phyloP scores from a whole-genome alignment of 2,329 filamentous ascomycete species.

The Rhinocladiella similis region DNA sequence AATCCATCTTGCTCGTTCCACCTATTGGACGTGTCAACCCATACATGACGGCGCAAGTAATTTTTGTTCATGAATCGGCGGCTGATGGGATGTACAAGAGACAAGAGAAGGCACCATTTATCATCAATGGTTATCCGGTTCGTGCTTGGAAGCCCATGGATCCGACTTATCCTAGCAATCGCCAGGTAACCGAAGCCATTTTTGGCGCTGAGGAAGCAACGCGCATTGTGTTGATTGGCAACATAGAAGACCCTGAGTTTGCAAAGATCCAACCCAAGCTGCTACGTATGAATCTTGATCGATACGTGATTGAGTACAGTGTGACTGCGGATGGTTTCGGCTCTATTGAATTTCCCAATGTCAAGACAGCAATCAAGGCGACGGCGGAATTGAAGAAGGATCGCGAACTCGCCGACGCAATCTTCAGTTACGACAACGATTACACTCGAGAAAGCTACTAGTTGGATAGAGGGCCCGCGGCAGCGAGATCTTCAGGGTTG shows the following conservation, averaged over 20 bases:
- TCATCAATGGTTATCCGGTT: conserved; percentile 20
- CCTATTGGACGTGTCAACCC: conserved; percentile 22
- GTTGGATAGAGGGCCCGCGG: not conserved
- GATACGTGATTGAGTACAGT: conserved; percentile 21
- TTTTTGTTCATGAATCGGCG: conserved; percentile 22
- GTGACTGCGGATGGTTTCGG: conserved; percentile 18
- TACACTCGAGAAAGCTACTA: conserved; percentile 12
- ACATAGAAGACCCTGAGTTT: conserved; percentile 10
- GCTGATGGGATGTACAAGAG: conserved; percentile 22
- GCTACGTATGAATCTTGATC: conserved; percentile 3
- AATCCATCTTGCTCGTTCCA: conserved; percentile 26
- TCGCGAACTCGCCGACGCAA: not conserved
- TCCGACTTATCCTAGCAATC: conserved; percentile 27
- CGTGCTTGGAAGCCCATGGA: conserved; percentile 27
- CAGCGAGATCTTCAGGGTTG: not conserved
- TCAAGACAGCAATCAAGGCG: conserved; percentile 25
- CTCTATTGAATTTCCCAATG: conserved; percentile 27
- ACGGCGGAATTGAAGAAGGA: conserved; percentile 5
- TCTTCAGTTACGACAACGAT: conserved; percentile 13
- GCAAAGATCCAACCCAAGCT: conserved; percentile 13
- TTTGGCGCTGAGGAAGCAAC: conserved; percentile 15
- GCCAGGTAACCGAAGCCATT: conserved; percentile 22
- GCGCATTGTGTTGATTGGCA: conserved; percentile 25
- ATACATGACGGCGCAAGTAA: conserved; percentile 28
- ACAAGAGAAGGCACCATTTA: conserved; percentile 20